Conservation (phyloP, 495 filamentous ascomycete species). For the Penicillium paradoxum region DNA sequence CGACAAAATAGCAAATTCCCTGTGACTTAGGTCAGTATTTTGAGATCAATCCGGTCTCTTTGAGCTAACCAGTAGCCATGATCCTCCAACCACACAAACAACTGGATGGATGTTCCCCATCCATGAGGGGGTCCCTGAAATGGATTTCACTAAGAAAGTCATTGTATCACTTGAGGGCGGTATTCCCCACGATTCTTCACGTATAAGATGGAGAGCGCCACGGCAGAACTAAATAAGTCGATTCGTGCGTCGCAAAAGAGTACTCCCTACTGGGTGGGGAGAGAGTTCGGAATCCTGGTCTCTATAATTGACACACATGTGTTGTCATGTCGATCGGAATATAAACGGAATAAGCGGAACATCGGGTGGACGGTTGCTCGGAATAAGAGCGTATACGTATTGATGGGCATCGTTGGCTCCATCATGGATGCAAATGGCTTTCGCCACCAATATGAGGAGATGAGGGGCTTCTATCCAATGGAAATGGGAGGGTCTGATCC, state of each 20-base stretch:
- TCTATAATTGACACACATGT: not conserved
- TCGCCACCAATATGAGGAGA: not conserved
- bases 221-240: not conserved
- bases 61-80: not conserved
- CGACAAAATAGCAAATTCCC: not conserved
- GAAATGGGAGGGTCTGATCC: no score
- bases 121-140: not conserved
- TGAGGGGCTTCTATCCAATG: no score
- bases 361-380: not conserved
- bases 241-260: not conserved
- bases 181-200: not conserved
- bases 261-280: not conserved
- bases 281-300: not conserved
- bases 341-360: not conserved
- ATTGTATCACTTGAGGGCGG: not conserved
- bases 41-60: not conserved
- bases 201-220: not conserved
- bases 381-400: not conserved
- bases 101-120: not conserved
- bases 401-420: not conserved
- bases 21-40: not conserved
- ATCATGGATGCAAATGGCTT: not conserved
- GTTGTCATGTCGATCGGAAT: not conserved
- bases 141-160: not conserved
- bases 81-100: not conserved